Percentiles rank a stretch among this genome's conserved stretches.
phyloP scores from a whole-genome alignment of 257 asterid genomes.

The Solanum appendiculatum region DNA sequence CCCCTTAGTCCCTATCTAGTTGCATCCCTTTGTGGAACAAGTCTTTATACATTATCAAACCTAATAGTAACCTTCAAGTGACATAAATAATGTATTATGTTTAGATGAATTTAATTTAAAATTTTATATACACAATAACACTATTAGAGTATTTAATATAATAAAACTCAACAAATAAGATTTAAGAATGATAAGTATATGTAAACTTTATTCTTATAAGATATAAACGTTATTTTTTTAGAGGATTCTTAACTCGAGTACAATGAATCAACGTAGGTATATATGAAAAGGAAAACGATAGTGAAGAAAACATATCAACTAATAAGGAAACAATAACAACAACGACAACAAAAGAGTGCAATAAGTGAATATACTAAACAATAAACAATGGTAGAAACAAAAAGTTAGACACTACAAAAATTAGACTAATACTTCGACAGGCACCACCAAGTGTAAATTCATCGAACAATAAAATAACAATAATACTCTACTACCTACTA shows the following conservation, averaged over 20 bases:
- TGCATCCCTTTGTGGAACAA: accelerated
- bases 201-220: no score
- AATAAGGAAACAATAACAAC: background rate
- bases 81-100: no score
- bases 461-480: background rate
- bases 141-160: no score
- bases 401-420: background rate
- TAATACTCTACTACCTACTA: background rate
- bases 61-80: no score
- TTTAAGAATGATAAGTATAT: no score
- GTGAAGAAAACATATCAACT: background rate
- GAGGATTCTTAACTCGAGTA: background rate
- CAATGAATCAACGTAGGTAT: no score
- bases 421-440: background rate
- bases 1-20: accelerated
- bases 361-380: background rate
- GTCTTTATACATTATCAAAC: no score
- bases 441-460: background rate
- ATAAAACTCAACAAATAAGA: no score
- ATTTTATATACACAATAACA: no score
- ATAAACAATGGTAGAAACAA: no score
- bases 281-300: background rate
- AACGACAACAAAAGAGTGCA: background rate
- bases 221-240: no score
- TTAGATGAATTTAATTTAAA: no score